phyloP scores from a whole-genome alignment of 495 filamentous ascomycete genomes.

The Lepidopterella palustris region DNA sequence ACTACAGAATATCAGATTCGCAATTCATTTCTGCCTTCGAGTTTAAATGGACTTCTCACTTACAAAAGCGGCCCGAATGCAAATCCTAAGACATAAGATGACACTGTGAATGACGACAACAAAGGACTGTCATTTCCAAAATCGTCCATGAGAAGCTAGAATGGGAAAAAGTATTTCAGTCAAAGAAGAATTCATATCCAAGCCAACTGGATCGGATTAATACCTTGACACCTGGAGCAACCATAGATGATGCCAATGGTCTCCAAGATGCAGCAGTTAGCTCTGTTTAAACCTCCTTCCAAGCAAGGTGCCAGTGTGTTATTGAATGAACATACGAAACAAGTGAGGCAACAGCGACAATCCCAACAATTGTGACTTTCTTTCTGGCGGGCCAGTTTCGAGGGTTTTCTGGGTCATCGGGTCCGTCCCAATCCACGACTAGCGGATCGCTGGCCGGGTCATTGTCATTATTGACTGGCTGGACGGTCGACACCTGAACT shows the following conservation, averaged over 20 bases:
- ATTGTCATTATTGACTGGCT: neutral
- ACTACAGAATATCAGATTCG: neutral
- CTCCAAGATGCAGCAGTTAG: neutral
- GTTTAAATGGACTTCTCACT: neutral
- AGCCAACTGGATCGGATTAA: too few relatives aligned
- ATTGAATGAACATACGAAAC: neutral
- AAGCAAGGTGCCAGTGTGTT: neutral
- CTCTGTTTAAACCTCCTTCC: neutral
- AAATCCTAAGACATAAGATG: slow-evolving; percentile 2
- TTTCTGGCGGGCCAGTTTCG: slow-evolving; percentile 1
- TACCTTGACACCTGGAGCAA: slow-evolving; percentile 11
- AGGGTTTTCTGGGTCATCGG: slow-evolving; percentile 6
- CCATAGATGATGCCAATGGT: slow-evolving; percentile 14
- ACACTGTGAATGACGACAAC: neutral
- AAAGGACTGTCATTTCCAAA: slow-evolving; percentile 2
- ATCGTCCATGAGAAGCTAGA: slow-evolving; percentile 10
- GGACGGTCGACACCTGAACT: neutral
- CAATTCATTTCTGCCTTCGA: neutral
- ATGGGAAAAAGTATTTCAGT: too few relatives aligned
- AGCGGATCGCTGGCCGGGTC: too few relatives aligned
- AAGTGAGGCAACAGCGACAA: neutral
- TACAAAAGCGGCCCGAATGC: slow-evolving; percentile 17
- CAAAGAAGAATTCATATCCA: too few relatives aligned
- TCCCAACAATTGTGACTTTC: slow-evolving; percentile 1
- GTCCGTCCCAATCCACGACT: slow-evolving; percentile 2